These are phyloP conservation scores for Mycena pura DNA, from an alignment of 768 basidiomycete species.

Conservation along the genomic window DNA sequence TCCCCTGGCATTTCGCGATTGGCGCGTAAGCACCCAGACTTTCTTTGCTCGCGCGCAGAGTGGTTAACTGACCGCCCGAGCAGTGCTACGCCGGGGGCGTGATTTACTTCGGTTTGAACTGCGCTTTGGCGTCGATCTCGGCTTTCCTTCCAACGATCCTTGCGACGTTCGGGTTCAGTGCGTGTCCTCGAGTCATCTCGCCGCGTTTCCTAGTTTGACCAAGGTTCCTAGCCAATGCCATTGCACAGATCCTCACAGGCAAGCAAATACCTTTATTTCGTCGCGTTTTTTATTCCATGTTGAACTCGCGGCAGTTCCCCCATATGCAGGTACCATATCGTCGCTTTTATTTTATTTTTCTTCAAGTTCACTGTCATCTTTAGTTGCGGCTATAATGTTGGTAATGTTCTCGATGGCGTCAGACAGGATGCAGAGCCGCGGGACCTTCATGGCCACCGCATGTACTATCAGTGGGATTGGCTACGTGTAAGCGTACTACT, in stretches of 20 bases:
- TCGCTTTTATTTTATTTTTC: neutral
- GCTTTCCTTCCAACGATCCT: conserved; percentile 87
- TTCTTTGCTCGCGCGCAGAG: neutral
- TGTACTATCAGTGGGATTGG: conserved; percentile 60
- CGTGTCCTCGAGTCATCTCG: conserved; percentile 32
- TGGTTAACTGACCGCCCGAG: conserved; percentile 30
- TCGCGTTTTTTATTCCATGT: neutral
- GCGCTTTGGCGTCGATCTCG: no score
- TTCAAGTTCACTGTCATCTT: no score
- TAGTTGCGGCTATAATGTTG: conserved; percentile 68
- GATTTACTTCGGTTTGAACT: conserved; percentile 80
- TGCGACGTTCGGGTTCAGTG: conserved; percentile 73
- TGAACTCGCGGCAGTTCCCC: conserved; percentile 70
- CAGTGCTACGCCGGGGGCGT: conserved; percentile 68
- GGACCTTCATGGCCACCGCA: conserved; percentile 52
- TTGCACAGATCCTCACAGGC: conserved; percentile 70
- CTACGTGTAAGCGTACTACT: conserved; percentile 61
- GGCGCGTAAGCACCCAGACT: conserved; percentile 55
- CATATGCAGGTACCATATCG: conserved; percentile 56
- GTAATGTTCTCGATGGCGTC: conserved; percentile 64
- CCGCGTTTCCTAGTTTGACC: conserved; percentile 13
- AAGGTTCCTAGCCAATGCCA: conserved; percentile 56
- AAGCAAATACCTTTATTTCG: neutral
- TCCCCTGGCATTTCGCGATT: conserved; percentile 66
- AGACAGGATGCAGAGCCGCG: conserved; percentile 69